Conservation (phyloP, 371 early-diverging fungal genomes). For the Lichtheimia corymbifera region DNA sequence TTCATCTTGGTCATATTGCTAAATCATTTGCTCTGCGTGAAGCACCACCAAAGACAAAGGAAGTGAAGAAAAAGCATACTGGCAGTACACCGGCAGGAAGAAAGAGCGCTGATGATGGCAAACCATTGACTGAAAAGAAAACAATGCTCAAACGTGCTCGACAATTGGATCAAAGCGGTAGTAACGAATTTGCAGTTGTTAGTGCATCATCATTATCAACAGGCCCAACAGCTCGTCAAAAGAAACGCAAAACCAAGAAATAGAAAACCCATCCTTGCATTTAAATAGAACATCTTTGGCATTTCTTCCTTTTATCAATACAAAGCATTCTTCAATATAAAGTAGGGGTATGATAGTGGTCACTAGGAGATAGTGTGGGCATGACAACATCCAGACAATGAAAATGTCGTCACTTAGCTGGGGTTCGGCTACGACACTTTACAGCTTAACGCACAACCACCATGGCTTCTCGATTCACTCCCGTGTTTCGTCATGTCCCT, state of each 20-base stretch:
- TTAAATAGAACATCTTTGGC: neutral
- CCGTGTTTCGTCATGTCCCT: too few species aligned
- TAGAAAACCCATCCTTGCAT: neutral
- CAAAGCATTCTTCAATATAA: too few species aligned
- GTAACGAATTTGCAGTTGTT: slow-evolving; percentile 44
- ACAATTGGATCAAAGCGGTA: slow-evolving; percentile 37
- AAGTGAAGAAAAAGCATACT: slow-evolving; percentile 49
- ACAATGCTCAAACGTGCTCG: slow-evolving; percentile 33
- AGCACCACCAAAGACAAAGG: slow-evolving; percentile 69
- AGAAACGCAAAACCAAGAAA: slow-evolving; percentile 17
- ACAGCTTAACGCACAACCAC: too few species aligned
- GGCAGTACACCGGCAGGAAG: slow-evolving; percentile 38
- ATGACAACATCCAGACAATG: too few species aligned
- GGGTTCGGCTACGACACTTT: too few species aligned
- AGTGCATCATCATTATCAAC: slow-evolving; percentile 21
- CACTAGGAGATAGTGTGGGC: too few species aligned
- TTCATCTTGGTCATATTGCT: slow-evolving; percentile 96
- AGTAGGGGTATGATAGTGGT: too few species aligned
- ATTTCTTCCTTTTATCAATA: neutral
- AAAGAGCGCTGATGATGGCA: slow-evolving; percentile 19
- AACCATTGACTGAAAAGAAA: slow-evolving; percentile 29
- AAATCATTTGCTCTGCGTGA: slow-evolving; percentile 94
- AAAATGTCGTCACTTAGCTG: too few species aligned
- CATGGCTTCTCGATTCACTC: too few species aligned
- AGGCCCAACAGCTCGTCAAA: slow-evolving; percentile 46